Evolutionary conservation across 2,329 filamentous ascomycete genomes (phyloP), one percentile per base, ranked within the genome.

Genomic region (Ustulina deusta): DNA sequence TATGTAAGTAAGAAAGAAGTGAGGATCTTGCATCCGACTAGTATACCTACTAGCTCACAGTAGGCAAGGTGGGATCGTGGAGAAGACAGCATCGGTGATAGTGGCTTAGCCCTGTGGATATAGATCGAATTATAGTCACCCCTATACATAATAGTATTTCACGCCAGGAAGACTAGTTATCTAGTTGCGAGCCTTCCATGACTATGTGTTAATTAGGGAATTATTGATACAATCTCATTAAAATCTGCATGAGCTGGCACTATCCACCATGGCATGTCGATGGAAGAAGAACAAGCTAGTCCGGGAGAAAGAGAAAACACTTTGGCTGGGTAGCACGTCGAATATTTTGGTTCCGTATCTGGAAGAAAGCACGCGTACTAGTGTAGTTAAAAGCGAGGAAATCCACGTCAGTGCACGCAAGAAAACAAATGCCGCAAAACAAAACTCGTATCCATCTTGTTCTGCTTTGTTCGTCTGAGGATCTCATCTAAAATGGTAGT

Each of bases 1-100:
- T 54, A 44, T 55, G n/a, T 22, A 51, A 32, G 29, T 22, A 36
- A 46, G 29, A 29, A 59, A 40, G 20, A 38, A 48, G 17, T 51
- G 29, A 62, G 54, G 44, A 34, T 42, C 54, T 57, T 44, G 38
- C 48, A 51, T 34, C 6, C 6, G 27, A 34, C 48, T 51, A 51
- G 27, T 32, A 17, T 51, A n/a, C n/a, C n/a, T n/a, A n/a, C 48
- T 51, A 51, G 48, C 48, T 32, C 9, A 32, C 3, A 25, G 10
- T 36, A 25, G 25, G 13, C 17, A 20, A 2, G 38, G 22, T 46
- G 29, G 54, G 51, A 57, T 57, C 22, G 15, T n/a, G 54, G 15
- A 27, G 22, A 32, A 29, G 29, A 38, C n/a, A 32, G 6, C 25
- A 34, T 15, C 20, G 22, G 15, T 25, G 13, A 55, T 42, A 27